Percentiles rank a stretch among this genome's conserved stretches.
phyloP scores from a whole-genome alignment of 23 red algal species.

The Gracilaria gracilis region DNA sequence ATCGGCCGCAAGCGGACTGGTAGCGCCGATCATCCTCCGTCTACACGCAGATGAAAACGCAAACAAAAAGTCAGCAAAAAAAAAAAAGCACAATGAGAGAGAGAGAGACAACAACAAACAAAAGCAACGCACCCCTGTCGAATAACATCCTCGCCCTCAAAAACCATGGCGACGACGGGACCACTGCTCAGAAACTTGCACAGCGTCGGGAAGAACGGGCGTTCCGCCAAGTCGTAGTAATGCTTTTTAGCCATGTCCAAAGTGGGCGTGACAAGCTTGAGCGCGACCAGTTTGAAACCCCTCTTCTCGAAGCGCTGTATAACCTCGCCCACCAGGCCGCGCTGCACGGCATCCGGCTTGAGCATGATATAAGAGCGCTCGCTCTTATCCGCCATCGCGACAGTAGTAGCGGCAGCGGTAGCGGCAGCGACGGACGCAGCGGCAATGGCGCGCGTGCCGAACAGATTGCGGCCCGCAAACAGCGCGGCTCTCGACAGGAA shows the following conservation, averaged over 20 bases:
- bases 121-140: conserved; percentile 48
- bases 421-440: conserved; percentile 35
- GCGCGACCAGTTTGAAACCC: conserved; percentile 90
- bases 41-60: neutral
- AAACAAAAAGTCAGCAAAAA: neutral
- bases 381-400: conserved; percentile 47
- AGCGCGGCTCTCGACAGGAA: conserved; percentile 44
- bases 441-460: conserved; percentile 37
- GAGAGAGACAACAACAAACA: neutral
- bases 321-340: conserved; percentile 83
- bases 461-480: conserved; percentile 46
- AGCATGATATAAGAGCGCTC: conserved; percentile 67
- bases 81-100: neutral
- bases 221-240: conserved; percentile 79
- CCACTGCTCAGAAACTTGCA: conserved; percentile 86
- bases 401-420: conserved; percentile 33
- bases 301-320: conserved; percentile 88
- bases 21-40: conserved; percentile 94
- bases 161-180: conserved; percentile 95
- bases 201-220: conserved; percentile 89
- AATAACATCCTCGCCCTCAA: conserved; percentile 94
- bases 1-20: conserved; percentile 82
- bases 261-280: conserved; percentile 83
- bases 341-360: conserved; percentile 86
- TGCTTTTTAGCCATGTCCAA: conserved; percentile 77